Base-by-base conservation (phyloP, 768 basidiomycete species). In the Phaeotremella skinneri region DNA sequence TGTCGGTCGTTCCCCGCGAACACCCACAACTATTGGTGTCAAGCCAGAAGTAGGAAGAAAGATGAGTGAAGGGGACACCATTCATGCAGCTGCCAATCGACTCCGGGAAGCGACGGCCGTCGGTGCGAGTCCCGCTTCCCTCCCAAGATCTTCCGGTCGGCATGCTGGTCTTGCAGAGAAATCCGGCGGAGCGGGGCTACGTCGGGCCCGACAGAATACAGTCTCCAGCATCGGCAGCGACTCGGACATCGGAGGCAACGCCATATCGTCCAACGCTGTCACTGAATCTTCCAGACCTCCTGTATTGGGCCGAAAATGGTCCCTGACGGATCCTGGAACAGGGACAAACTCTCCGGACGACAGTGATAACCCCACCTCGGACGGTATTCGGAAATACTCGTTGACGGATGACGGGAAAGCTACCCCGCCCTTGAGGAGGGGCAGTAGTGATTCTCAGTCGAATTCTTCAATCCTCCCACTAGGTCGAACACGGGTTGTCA, bases 151-250 rank as follows among this genome's bases (percentile, higher is more conserved):
- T 50, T 27, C 49, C 20, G 45, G 45, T 7, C 17, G 49, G 16
- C 49, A 50, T 23, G 20, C 49, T 9, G 49, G 49, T 29, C 49
- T 50, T 4, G 4, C 49, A 14, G 20, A 50, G 26, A 21, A 29
- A 29, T 14, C 9, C 14, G 49, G 21, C 17, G 29, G 14, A 14
- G 21, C 26, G 16, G 23, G 49, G 21, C 29, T 52, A 23, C 51
- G 29, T 20, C 30, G 51, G n/a, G 17, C 26, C 17, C 29, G 51
- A 32, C 51, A 30, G n/a, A n/a, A 20, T 17, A 32, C 51, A 11
- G 34, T n/a, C 51, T 52, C 51, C 4, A 52, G 51, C 21, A 9
- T 52, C 29, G 51, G 34, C 21, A 52, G 51, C 23, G 43, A 45
- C 23, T 45, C 43, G 23, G 43, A 45, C 23, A 7, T 37, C 9